Conservation (phyloP, 2,329 filamentous ascomycete species). For the Lachnellula hyalina region DNA sequence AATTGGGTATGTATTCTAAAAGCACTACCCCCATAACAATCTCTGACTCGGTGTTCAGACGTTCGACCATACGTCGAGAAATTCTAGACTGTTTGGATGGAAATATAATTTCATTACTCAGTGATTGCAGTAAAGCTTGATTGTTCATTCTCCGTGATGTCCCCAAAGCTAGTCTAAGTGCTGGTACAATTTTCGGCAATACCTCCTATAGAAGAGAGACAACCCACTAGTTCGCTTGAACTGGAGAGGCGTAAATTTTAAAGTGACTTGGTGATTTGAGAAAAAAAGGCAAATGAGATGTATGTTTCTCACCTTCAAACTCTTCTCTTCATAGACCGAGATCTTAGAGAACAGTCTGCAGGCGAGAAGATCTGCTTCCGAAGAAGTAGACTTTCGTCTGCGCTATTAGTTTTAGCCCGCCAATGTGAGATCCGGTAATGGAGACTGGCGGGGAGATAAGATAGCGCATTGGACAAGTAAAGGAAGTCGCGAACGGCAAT, state of each 20-base stretch:
- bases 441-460: conserved; percentile 84
- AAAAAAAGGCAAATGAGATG: background rate
- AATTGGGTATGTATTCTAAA: conserved; percentile 47
- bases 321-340: conserved; percentile 57
- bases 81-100: conserved; percentile 34
- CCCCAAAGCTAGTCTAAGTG: background rate
- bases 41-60: conserved; percentile 33
- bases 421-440: conserved; percentile 52
- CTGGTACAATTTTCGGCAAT: too few species aligned
- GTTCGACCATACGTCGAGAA: conserved; percentile 78
- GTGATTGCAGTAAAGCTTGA: background rate
- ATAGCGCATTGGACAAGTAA: conserved; percentile 51
- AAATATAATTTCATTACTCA: too few species aligned
- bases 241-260: background rate
- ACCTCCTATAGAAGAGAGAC: too few species aligned
- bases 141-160: background rate
- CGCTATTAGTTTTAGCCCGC: conserved; percentile 91
- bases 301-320: conserved; percentile 86
- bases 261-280: background rate
- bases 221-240: too few species aligned
- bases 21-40: background rate
- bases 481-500: background rate
- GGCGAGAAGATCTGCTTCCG: conserved; percentile 54
- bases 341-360: conserved; percentile 72
- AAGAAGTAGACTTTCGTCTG: conserved; percentile 58